phyloP scores from a whole-genome alignment of 345 rosid species.

The Murraya koenigii region DNA sequence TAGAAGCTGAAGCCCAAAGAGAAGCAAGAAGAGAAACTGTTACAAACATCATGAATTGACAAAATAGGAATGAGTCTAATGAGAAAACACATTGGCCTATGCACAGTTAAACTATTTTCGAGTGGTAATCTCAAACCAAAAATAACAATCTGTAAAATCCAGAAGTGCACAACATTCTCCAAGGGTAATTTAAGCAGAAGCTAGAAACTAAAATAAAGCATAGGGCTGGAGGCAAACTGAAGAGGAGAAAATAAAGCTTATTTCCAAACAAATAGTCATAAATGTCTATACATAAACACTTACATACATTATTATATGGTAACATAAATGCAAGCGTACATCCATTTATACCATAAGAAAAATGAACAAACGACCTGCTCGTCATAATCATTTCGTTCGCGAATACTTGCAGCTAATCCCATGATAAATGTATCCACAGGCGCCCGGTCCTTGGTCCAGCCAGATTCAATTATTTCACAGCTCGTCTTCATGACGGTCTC shows the following conservation, averaged over 20 bases:
- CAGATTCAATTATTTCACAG: constrained; percentile 85
- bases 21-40: too few relatives aligned
- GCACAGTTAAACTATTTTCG: not conserved
- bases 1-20: too few relatives aligned
- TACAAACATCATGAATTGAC: not conserved
- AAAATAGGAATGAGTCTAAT: constrained; percentile 8
- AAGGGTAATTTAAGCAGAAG: not conserved
- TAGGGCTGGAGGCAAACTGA: not conserved
- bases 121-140: constrained; percentile 1
- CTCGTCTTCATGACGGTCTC: constrained; percentile 77
- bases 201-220: not conserved
- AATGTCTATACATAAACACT: too few relatives aligned
- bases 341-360: not conserved
- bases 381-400: constrained; percentile 87
- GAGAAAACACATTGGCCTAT: constrained; percentile 1
- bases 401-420: constrained; percentile 84
- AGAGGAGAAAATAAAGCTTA: not conserved
- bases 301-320: not conserved
- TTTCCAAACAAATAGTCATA: not conserved
- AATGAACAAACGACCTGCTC: constrained; percentile 64
- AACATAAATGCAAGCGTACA: not conserved
- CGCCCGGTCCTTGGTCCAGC: constrained; percentile 92
- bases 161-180: constrained; percentile 3
- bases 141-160: not conserved
- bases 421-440: constrained; percentile 93